Conservation (phyloP, 805 yeast genomes). For the Cyberlindnera sargentensis region DNA sequence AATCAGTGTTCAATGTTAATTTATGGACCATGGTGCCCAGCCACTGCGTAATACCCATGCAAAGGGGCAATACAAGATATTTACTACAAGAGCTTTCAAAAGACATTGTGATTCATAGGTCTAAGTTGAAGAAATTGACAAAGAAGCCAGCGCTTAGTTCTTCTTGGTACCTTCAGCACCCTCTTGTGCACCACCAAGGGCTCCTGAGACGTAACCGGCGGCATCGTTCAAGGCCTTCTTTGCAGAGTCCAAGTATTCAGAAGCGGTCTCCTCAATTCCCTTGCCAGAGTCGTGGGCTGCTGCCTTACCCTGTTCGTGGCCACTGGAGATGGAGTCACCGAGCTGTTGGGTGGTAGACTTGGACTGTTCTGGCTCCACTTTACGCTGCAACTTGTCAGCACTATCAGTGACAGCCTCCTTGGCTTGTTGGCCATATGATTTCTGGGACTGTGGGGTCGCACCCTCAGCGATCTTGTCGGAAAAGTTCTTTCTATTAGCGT, state of each 20-base stretch:
- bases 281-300: slow-evolving; percentile 23
- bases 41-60: no score
- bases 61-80: no score
- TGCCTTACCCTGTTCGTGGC: slow-evolving; percentile 43
- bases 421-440: slow-evolving; percentile 55
- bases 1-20: no score
- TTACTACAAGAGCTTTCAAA: no score
- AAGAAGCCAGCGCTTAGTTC: background rate
- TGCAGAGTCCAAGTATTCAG: slow-evolving; percentile 51
- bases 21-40: no score
- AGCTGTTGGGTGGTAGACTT: slow-evolving; percentile 67
- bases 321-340: slow-evolving; percentile 52
- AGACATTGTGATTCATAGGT: background rate
- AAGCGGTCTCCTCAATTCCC: slow-evolving; percentile 46
- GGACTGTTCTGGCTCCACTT: slow-evolving; percentile 53
- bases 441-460: slow-evolving; percentile 64
- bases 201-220: slow-evolving; percentile 39
- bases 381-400: slow-evolving; percentile 57
- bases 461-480: slow-evolving; percentile 61
- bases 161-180: slow-evolving; percentile 25
- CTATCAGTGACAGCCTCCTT: slow-evolving; percentile 64
- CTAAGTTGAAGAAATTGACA: background rate
- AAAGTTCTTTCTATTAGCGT: slow-evolving; percentile 69
- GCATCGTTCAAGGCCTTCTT: slow-evolving; percentile 42
- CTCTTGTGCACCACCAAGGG: slow-evolving; percentile 51